Percentiles rank a stretch among this genome's conserved stretches.
These are phyloP conservation scores for Podospora tetraspora DNA, from an alignment of 495 filamentous ascomycete species.

Conservation along the genomic window DNA sequence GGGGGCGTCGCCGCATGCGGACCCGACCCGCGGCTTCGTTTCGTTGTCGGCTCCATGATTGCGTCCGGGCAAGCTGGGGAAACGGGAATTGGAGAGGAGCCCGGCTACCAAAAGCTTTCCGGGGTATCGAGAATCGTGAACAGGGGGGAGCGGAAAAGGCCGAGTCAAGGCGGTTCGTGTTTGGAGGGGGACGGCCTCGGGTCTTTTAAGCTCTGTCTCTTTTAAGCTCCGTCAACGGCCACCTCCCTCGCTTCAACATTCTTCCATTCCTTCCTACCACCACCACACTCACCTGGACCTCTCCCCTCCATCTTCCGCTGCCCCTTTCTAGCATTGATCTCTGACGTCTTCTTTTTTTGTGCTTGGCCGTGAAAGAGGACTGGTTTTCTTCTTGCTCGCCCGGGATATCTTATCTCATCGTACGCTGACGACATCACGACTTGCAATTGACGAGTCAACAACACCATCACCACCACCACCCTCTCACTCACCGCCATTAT, in stretches of 20 bases:
- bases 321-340: background rate
- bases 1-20: slow-evolving; percentile 4
- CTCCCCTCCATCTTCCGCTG: background rate
- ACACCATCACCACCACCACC: slow-evolving; percentile 2
- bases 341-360: background rate
- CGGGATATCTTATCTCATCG: background rate
- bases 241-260: background rate
- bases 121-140: background rate
- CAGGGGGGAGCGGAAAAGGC: background rate
- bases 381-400: background rate
- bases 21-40: background rate
- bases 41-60: slow-evolving; percentile 1
- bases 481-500: background rate
- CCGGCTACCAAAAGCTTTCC: background rate
- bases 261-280: background rate
- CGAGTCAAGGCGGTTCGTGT: slow-evolving; percentile 5
- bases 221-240: slow-evolving; percentile 6
- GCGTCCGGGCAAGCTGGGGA: background rate
- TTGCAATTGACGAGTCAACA: background rate
- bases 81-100: background rate
- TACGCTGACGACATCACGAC: background rate
- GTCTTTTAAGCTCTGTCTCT: slow-evolving; percentile 9
- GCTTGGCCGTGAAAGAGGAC: background rate
- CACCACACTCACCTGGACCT: background rate
- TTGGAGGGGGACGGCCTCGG: background rate